phyloP scores from a whole-genome alignment of 441 rosid species.

The Aquilaria agallochum region DNA sequence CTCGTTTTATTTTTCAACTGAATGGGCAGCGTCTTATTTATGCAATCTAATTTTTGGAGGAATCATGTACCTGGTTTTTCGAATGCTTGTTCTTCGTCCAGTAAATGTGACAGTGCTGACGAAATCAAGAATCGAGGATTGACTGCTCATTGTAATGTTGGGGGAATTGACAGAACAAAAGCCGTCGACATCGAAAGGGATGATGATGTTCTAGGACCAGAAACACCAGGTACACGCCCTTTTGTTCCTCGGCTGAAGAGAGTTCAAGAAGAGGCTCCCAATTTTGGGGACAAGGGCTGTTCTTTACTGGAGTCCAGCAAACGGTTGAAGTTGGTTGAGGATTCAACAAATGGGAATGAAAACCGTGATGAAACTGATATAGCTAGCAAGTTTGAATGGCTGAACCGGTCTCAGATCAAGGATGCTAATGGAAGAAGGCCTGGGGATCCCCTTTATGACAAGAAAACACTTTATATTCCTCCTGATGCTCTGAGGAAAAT shows the following conservation, averaged over 20 bases:
- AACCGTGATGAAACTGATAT: conserved; percentile 32
- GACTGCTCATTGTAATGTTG: conserved; percentile 19
- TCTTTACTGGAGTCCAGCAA: conserved; percentile 41
- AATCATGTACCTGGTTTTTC: conserved; percentile 14
- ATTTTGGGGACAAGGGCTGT: conserved; percentile 27
- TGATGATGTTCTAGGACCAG: conserved; percentile 58
- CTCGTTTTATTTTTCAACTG: background rate
- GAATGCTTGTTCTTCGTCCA: conserved; percentile 18
- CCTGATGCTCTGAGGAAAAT: conserved; percentile 68
- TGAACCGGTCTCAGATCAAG: conserved; percentile 64
- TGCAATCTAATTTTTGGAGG: conserved; percentile 24
- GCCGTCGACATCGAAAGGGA: conserved; percentile 19
- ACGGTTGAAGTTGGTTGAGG: conserved; percentile 49
- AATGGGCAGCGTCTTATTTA: background rate
- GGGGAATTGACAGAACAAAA: conserved; percentile 23
- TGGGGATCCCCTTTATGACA: conserved; percentile 73
- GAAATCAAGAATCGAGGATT: conserved; percentile 17
- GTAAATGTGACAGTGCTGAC: conserved; percentile 13
- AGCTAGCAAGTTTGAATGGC: conserved; percentile 90
- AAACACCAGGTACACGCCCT: conserved; percentile 69
- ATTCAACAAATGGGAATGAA: conserved; percentile 34
- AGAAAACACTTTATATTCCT: conserved; percentile 73
- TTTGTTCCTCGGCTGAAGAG: conserved; percentile 66
- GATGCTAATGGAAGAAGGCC: conserved; percentile 85
- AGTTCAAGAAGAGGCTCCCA: conserved; percentile 43